Evolutionary conservation across 73 alveolate species (phyloP), one percentile per base, ranked within the genome.

Genomic region (Loxodes magnus): DNA sequence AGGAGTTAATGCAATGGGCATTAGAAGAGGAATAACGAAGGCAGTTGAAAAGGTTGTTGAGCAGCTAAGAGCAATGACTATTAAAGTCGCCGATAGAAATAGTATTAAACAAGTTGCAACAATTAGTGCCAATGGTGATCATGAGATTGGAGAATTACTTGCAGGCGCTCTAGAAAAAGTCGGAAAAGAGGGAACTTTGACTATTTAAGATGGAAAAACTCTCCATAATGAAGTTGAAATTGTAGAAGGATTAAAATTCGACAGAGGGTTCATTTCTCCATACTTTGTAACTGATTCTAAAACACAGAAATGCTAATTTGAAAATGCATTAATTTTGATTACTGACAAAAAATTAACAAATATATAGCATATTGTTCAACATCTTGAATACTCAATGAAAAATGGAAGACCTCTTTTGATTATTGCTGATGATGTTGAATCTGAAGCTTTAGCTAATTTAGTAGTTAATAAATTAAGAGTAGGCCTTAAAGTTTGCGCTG

Each of bases 1-100:
- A 10, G 98, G 98, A 43, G 70, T 93, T 87, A 90, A 90, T 79
- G 98, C 99, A 14, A 88, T 88, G 97, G 99, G 91, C 64, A 67
- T 93, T 43, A 93, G 96, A 83, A 65, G 96, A 33, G 99, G 99
- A 29, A 90, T 93, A 77, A 74, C 76, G 37, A 68, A 70, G 35
- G 99, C 99, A 5, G 91, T 90, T 33, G 93, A 93, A 37, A 65
- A 56, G 12, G 94, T 93, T 35, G 79, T 75, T 26, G 80, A 85
- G 31, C 82, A 87, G 43, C 75, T 82, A 12, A 75, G 79, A 57
- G 71, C 51, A 16, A 65, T 64, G 51, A 69, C 95, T 3, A 39
- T 39, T 39, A 39, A 39, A 39, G 15, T 39, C 33, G 22, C 14
- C 14, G 53, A 39, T 30, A 17, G 37, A 39, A 39, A 15, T 15